Conservation (phyloP, 345 rosid genomes). For the Hibiscus tridactylites region DNA sequence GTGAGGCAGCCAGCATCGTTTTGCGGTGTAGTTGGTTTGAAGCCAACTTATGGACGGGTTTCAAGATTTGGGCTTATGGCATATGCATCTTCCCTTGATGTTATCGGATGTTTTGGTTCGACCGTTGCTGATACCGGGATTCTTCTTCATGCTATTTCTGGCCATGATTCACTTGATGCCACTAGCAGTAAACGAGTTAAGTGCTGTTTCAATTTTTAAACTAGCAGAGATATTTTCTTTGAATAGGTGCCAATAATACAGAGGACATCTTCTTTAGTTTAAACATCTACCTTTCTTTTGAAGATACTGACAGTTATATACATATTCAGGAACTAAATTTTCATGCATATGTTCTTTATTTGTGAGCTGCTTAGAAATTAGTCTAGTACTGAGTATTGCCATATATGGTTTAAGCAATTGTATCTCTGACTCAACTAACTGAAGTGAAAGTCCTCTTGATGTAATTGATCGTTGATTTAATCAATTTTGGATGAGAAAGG, state of each 20-base stretch:
- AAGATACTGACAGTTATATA: not conserved
- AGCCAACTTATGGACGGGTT: constrained; percentile 94
- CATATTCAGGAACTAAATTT: not conserved
- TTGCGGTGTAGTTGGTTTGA: constrained; percentile 90
- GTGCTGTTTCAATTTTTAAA: not conserved
- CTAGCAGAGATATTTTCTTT: not conserved
- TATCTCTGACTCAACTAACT: not conserved
- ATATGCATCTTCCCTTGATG: constrained; percentile 88
- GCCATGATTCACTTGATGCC: constrained; percentile 71
- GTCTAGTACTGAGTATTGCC: not conserved
- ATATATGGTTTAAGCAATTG: not conserved
- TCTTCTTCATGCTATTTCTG: constrained; percentile 77
- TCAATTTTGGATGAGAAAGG: not conserved
- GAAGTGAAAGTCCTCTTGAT: not conserved
- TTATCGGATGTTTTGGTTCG: constrained; percentile 80
- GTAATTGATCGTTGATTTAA: not conserved
- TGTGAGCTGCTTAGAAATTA: not conserved
- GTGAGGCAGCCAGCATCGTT: constrained; percentile 96
- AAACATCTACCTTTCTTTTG: not conserved
- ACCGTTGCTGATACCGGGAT: constrained; percentile 83
- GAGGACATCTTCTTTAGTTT: not conserved
- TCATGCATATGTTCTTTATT: not conserved
- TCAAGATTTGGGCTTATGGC: constrained; percentile 95
- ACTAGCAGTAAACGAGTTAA: constrained; percentile 75
- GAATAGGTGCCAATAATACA: not conserved